A percentile compares a stretch with the other conserved stretches of the same genome.
phyloP scores from a whole-genome alignment of 2,329 filamentous ascomycete genomes.

The Claviceps fusiformis region DNA sequence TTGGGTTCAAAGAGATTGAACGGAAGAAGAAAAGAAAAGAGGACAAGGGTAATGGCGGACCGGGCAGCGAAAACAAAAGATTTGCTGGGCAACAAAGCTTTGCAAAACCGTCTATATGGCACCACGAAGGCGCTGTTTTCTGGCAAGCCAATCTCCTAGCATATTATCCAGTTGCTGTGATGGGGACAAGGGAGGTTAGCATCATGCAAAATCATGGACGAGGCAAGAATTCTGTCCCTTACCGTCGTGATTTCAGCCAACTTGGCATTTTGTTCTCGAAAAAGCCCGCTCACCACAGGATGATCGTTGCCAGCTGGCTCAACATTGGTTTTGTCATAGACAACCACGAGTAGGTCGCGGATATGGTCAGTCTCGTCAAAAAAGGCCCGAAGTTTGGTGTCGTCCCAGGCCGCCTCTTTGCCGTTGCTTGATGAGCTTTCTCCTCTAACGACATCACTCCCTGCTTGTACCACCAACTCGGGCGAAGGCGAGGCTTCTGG shows the following conservation, averaged over 20 bases:
- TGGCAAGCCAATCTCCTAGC: constrained; percentile 67
- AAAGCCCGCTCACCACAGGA: constrained; percentile 66
- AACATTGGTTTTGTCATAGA: constrained; percentile 82
- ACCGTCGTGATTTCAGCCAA: constrained; percentile 74
- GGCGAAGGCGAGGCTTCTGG: constrained; percentile 53
- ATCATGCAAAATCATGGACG: no score
- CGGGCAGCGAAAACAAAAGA: not conserved
- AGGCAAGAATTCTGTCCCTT: constrained; percentile 16
- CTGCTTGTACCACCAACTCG: constrained; percentile 38
- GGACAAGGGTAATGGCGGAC: not conserved
- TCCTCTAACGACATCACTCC: constrained; percentile 25
- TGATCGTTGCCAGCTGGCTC: constrained; percentile 71
- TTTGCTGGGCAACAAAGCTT: not conserved
- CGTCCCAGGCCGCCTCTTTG: constrained; percentile 58
- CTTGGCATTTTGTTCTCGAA: constrained; percentile 75
- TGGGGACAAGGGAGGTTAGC: not conserved
- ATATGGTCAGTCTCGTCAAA: constrained; percentile 84
- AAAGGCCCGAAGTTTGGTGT: constrained; percentile 72
- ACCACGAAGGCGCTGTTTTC: constrained; percentile 50
- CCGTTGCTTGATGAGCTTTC: constrained; percentile 21
- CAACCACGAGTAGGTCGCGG: constrained; percentile 75
- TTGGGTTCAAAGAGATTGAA: not conserved
- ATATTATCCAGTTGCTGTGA: constrained; percentile 67
- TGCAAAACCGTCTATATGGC: constrained; percentile 20
- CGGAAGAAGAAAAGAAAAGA: not conserved